Percentiles rank a stretch among this genome's conserved stretches.
Conservation (phyloP, 371 early-diverging fungal genomes). For the Syncephalis fuscata region DNA sequence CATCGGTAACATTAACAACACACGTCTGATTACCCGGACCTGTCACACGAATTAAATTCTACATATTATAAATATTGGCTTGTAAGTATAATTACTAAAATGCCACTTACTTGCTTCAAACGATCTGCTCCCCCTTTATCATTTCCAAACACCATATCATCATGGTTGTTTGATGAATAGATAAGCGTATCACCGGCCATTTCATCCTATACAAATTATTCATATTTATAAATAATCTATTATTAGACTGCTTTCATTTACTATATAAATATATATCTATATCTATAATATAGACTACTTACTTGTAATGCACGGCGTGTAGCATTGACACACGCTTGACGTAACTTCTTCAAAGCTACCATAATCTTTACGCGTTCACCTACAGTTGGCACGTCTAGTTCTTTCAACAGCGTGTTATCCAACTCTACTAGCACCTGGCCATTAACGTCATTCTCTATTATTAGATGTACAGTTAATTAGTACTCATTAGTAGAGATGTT, state of each 20-base stretch:
- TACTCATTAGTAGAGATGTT: background rate
- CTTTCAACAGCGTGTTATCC: slow-evolving; percentile 59
- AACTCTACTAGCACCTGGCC: slow-evolving; percentile 71
- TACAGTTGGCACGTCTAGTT: slow-evolving; percentile 63
- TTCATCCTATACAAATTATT: no score
- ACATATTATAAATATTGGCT: slow-evolving; percentile 4
- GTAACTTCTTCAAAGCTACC: slow-evolving; percentile 50
- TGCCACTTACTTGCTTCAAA: slow-evolving; percentile 1
- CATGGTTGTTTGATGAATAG: background rate
- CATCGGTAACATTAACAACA: slow-evolving; percentile 37
- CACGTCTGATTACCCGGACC: slow-evolving; percentile 48
- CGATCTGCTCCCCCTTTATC: background rate
- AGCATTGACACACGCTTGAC: slow-evolving; percentile 34
- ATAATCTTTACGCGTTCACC: slow-evolving; percentile 71
- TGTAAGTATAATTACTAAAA: slow-evolving; percentile 26
- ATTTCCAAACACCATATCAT: background rate
- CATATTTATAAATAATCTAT: no score
- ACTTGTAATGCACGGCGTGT: slow-evolving; percentile 3
- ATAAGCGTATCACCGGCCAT: background rate
- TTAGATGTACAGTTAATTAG: background rate
- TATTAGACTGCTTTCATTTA: no score
- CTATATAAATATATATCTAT: no score
- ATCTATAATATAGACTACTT: no score
- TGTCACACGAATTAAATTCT: slow-evolving; percentile 43
- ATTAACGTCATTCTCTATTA: slow-evolving; percentile 46